Evolutionary conservation across 2,329 filamentous ascomycete species (phyloP).

Genomic region (Trichoderma breve): DNA sequence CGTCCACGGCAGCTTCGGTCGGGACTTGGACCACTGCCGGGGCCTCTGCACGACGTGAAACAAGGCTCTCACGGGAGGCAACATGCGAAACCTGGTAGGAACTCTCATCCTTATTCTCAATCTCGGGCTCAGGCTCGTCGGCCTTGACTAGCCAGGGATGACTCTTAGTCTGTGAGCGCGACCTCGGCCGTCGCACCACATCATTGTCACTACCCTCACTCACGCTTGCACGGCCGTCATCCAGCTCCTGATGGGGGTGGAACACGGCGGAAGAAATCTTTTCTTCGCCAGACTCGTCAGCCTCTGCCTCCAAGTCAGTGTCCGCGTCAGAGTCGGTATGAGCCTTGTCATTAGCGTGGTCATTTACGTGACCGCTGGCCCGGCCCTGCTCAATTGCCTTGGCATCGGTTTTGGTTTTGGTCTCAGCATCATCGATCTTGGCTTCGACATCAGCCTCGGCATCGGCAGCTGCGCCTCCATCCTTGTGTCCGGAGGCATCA

Average conservation of each 20-base stretch:
- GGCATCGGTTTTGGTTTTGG: conserved; percentile 32
- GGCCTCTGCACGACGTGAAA: conserved; percentile 33
- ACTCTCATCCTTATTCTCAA: conserved; percentile 28
- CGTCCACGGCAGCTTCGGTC: conserved; percentile 42
- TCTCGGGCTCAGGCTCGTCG: conserved; percentile 45
- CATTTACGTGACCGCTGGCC: not conserved
- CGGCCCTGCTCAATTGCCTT: conserved; percentile 6
- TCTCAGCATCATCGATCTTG: conserved; percentile 26
- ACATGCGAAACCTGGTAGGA: conserved; percentile 27
- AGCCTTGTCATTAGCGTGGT: conserved; percentile 49
- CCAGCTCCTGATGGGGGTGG: conserved; percentile 67
- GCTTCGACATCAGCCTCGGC: conserved; percentile 30
- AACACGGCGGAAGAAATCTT: conserved; percentile 87
- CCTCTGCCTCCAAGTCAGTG: conserved; percentile 37
- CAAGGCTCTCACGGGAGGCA: conserved; percentile 32
- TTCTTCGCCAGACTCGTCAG: conserved; percentile 69
- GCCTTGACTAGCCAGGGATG: conserved; percentile 60
- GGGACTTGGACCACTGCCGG: conserved; percentile 31
- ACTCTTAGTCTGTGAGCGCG: conserved; percentile 37
- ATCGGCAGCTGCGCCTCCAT: conserved; percentile 21
- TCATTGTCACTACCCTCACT: conserved; percentile 35
- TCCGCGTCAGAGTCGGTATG: not conserved
- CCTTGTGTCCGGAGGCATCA: conserved; percentile 26
- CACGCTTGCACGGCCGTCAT: conserved; percentile 33
- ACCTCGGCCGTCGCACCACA: conserved; percentile 50